Evolutionary conservation across 805 yeast species (phyloP), one percentile per base, ranked within the genome.

Genomic region (Kuraishia hungarica): DNA sequence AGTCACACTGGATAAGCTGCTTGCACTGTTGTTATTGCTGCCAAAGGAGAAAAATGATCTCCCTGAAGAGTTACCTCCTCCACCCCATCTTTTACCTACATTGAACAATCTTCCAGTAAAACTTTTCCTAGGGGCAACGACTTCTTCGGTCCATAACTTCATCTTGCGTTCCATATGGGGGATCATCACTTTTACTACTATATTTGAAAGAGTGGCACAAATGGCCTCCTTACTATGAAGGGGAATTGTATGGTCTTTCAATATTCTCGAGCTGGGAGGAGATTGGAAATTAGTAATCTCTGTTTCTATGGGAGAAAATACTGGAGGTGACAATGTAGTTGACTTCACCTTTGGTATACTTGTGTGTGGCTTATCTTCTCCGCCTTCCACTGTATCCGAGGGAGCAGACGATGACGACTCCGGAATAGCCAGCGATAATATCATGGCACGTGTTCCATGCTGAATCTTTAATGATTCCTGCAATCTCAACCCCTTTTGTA

Each of bases 81-180:
- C 56, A 24, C 75, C 77, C 65, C 88, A 80, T 58, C 81, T 81
- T 57, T 76, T 80, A 35, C 86, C 83, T 2, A 78, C 94, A 54
- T 79, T 80, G 69, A 86, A 89, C 59, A 85, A 79, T 56, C 92
- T 72, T 19, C 89, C 87, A 0, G 96, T 80, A 21, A 89, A 71
- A 24, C 96, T 88, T 60, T 83, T 83, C 58, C 92, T 78, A 3
- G 96, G 92, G 48, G 83, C 80, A 15, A 90, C 80, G 3, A 87
- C 77, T 62, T 84, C 88, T 61, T 91, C 97, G 57, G 86, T 92
- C 97, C 97, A 92, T 15, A 79, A 67, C 39, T 85, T 74, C n/a
- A 90, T 80, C 62, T 89, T 86, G 55, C 80, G 71, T 64, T 89
- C 91, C 97, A 94, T 89, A 66, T 84, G 92, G 0, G 97, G 96